Evolutionary conservation across 257 asterid genomes (phyloP).

Genomic region (Scutellaria baicalensis): DNA sequence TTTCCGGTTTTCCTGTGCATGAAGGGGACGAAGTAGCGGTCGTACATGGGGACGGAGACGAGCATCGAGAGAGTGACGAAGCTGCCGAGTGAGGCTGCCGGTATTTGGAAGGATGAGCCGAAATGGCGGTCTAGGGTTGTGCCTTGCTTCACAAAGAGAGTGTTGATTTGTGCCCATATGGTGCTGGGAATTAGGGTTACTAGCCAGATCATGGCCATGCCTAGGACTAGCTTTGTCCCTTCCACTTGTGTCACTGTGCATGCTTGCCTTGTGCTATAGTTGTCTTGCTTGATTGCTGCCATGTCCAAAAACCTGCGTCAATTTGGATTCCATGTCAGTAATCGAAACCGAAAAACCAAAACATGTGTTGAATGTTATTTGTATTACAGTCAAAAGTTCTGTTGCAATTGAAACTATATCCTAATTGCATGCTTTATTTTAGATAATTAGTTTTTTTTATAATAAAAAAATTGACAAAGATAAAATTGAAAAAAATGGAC

Average conservation of each 20-base stretch:
- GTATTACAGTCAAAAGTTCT: too few species aligned
- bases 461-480: too few species aligned
- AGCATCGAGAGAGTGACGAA: constrained; percentile 77
- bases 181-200: constrained; percentile 77
- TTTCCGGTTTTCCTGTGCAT: constrained; percentile 52
- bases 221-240: constrained; percentile 58
- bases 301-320: constrained; percentile 85
- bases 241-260: constrained; percentile 84
- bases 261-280: constrained; percentile 16
- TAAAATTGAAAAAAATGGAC: too few species aligned
- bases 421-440: too few species aligned
- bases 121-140: constrained; percentile 64
- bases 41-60: constrained; percentile 62
- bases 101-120: constrained; percentile 51
- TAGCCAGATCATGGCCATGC: constrained; percentile 76
- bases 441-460: too few species aligned
- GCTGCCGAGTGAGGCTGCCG: constrained; percentile 80
- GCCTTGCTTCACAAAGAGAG: constrained; percentile 84
- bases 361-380: too few species aligned
- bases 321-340: too few species aligned
- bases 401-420: too few species aligned
- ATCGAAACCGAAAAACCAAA: too few species aligned
- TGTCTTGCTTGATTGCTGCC: constrained; percentile 58
- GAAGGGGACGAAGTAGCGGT: constrained; percentile 62
- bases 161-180: constrained; percentile 84